Percentiles rank a stretch among this genome's conserved stretches.
phyloP scores from a whole-genome alignment of 2,329 filamentous ascomycete genomes.

The Tolypocladium tundrense region DNA sequence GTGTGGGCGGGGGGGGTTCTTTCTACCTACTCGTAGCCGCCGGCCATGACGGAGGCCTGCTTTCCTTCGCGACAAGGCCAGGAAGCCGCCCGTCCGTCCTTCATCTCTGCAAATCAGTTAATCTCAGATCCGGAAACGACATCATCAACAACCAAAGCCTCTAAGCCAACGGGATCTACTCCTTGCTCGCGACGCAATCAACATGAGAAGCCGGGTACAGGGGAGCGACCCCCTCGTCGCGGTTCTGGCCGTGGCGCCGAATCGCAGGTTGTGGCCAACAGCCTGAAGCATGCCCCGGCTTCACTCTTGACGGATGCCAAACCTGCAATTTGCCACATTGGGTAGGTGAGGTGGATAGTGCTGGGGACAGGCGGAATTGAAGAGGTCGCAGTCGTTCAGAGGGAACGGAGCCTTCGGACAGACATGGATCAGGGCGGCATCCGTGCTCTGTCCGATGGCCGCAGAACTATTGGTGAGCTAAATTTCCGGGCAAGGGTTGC shows the following conservation, averaged over 20 bases:
- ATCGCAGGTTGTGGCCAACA: not conserved
- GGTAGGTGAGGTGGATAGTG: not conserved
- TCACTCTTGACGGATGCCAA: not conserved
- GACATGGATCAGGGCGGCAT: not conserved
- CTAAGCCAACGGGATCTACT: not conserved
- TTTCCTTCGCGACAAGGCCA: not conserved
- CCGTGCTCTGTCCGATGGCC: slow-evolving; percentile 3
- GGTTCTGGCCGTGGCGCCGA: not conserved
- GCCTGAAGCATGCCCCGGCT: not conserved
- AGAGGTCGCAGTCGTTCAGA: not conserved
- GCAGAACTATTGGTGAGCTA: slow-evolving; percentile 7
- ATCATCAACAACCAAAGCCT: not conserved
- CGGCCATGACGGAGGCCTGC: not conserved
- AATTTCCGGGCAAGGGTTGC: slow-evolving; percentile 5
- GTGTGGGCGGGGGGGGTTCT: not conserved
- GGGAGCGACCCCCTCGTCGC: not conserved
- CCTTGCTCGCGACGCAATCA: not conserved
- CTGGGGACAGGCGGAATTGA: not conserved
- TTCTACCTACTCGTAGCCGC: not conserved
- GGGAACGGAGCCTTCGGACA: not conserved
- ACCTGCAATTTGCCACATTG: slow-evolving; percentile 2
- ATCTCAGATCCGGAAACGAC: not conserved
- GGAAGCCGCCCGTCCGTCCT: not conserved
- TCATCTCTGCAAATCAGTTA: not conserved
- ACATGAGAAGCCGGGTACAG: not conserved